A percentile compares a stretch with the other conserved stretches of the same genome.
Evolutionary conservation across 2,329 filamentous ascomycete species (phyloP).

Genomic region (Harringtonia aguacate): DNA sequence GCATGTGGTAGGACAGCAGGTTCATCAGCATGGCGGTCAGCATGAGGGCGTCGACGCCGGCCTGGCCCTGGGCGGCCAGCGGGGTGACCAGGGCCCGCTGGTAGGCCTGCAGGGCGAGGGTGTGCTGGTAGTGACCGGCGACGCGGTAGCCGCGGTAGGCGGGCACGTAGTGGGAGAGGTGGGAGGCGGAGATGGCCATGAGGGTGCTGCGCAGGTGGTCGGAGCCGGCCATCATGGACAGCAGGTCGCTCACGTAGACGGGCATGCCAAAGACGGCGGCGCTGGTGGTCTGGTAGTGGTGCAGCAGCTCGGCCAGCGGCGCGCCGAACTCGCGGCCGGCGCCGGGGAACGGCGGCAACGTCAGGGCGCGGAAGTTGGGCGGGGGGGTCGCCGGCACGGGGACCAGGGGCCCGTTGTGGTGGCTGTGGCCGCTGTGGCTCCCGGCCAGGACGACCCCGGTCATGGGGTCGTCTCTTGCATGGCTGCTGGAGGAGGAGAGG

Average conservation of each 20-base stretch:
- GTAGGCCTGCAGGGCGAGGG: conserved; percentile 12
- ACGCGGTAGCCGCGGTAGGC: conserved; percentile 8
- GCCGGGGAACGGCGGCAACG: conserved; percentile 3
- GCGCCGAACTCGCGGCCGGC: conserved; percentile 8
- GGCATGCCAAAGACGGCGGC: conserved; percentile 11
- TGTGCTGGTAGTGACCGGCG: conserved; percentile 14
- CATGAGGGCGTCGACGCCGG: conserved; percentile 12
- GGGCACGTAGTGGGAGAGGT: conserved; percentile 12
- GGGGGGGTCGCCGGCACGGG: too few species aligned
- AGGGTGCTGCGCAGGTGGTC: conserved; percentile 12
- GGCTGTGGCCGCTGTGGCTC: too few species aligned
- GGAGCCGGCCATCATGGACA: conserved; percentile 7
- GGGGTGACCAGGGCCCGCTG: conserved; percentile 10
- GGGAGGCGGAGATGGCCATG: conserved; percentile 11
- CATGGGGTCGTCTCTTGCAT: background rate
- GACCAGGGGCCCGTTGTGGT: too few species aligned
- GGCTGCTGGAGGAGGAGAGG: too few species aligned
- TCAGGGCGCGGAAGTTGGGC: conserved; percentile 4
- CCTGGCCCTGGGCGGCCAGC: conserved; percentile 9
- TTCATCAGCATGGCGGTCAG: conserved; percentile 15
- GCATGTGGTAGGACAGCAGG: conserved; percentile 14
- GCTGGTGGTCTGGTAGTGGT: conserved; percentile 10
- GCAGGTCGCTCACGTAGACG: conserved; percentile 6
- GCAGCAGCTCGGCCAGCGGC: conserved; percentile 9
- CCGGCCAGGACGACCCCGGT: too few species aligned